Percentiles rank a stretch among this genome's conserved stretches.
phyloP scores from a whole-genome alignment of 306 rosid genomes.

The Ormosia semicastrata region DNA sequence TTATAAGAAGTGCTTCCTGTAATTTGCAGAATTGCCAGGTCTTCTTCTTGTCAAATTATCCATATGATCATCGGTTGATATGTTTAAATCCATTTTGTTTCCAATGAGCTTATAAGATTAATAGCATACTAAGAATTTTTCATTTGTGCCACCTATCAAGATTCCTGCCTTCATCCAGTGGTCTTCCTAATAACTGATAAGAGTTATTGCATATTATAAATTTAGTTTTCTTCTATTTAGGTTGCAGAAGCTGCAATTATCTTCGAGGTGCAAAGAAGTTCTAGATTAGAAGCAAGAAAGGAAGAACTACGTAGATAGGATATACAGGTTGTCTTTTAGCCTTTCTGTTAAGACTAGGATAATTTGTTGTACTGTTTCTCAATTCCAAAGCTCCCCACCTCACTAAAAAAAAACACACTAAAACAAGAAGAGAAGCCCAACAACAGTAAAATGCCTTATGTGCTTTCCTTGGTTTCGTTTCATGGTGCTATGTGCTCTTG shows the following conservation, averaged over 20 bases:
- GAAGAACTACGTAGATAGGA: conserved; percentile 13
- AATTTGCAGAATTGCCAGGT: neutral
- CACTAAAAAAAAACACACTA: too few relatives aligned
- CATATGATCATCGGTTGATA: neutral
- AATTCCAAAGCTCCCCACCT: too few relatives aligned
- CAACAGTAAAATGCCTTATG: too few relatives aligned
- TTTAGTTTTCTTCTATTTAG: neutral
- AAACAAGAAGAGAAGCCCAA: too few relatives aligned
- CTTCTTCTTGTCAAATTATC: neutral
- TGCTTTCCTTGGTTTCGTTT: too few relatives aligned
- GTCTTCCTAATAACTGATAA: neutral
- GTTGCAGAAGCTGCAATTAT: conserved; percentile 7
- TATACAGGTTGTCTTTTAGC: neutral
- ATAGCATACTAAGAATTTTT: neutral
- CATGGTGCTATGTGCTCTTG: too few relatives aligned
- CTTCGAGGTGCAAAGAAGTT: conserved; percentile 20
- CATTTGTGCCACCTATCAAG: neutral
- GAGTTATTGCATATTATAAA: too few relatives aligned
- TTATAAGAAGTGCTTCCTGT: too few relatives aligned
- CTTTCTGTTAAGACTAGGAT: neutral
- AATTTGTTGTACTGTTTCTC: too few relatives aligned
- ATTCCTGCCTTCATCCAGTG: neutral
- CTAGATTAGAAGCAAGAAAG: conserved; percentile 15
- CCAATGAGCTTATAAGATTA: neutral
- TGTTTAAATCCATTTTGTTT: neutral